Evolutionary conservation across 78 protist genomes (phyloP).

Genomic region (Capsaspora owczarzaki): DNA sequence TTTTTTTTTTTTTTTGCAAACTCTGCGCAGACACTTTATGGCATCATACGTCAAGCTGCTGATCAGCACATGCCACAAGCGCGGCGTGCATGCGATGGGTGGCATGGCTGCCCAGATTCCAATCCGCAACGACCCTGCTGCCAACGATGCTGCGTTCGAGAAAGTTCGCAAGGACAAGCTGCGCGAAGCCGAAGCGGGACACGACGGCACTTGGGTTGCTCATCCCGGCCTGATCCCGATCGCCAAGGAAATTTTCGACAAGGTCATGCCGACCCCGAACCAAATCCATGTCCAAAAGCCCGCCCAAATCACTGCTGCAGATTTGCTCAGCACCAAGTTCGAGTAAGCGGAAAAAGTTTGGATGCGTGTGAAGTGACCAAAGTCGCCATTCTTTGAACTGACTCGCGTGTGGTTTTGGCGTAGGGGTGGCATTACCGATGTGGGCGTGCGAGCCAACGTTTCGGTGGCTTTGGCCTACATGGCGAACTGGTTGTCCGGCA

Average conservation of each 20-base stretch:
- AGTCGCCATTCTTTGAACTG: too few species aligned
- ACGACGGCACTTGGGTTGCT: slow-evolving; percentile 71
- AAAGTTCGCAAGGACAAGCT: slow-evolving; percentile 54
- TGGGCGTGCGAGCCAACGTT: slow-evolving; percentile 44
- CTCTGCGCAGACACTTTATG: too few species aligned
- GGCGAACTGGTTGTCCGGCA: slow-evolving; percentile 58
- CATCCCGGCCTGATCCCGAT: slow-evolving; percentile 59
- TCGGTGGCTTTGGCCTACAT: slow-evolving; percentile 42
- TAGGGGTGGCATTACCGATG: slow-evolving; percentile 43
- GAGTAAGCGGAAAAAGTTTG: not conserved
- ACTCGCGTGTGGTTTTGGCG: too few species aligned
- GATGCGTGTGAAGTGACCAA: not conserved
- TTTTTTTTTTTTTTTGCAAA: too few species aligned
- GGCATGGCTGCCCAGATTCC: slow-evolving; percentile 77
- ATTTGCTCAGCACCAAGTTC: slow-evolving; percentile 12
- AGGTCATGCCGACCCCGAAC: slow-evolving; percentile 49
- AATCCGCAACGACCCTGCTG: slow-evolving; percentile 38
- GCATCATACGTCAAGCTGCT: slow-evolving; percentile 46
- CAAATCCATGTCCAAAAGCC: slow-evolving; percentile 39
- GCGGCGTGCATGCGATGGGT: slow-evolving; percentile 71
- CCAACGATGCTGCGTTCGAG: slow-evolving; percentile 55
- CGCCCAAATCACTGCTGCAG: slow-evolving; percentile 21
- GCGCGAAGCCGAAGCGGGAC: slow-evolving; percentile 61
- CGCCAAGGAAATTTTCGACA: slow-evolving; percentile 56
- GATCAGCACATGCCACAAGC: slow-evolving; percentile 60